Base-by-base conservation (phyloP, 2,329 filamentous ascomycete genomes). In the Aspergillus sp. region DNA sequence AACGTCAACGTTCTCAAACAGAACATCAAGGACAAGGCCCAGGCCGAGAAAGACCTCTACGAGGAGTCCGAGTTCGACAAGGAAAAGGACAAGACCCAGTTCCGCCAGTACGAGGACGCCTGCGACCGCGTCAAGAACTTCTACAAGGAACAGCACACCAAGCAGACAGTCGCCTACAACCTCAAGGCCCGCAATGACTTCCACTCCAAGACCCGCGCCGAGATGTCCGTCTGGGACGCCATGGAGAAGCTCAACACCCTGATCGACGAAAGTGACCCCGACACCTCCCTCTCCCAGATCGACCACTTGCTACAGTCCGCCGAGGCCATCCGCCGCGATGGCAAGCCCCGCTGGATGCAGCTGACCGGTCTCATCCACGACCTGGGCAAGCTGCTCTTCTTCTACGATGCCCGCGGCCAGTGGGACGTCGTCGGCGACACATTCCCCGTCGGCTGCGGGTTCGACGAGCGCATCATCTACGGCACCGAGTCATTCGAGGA, bases 171-270 rank as follows among this genome's bases (percentile, higher is more conserved):
- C 0, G 48, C 90, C 9, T 96, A 93, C 83, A 96, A 96, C 80
- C 82, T 96, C 44, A 86, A 87, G 62, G 90, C 90, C 14, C 90
- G 92, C 55, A 86, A 89, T 66, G 79, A 83, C 55, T 90, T 91
- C 78, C 79, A 87, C 74, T 82, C 81, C 63, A 84, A 87, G 60
- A 84, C 84, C 2, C 85, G 89, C 54, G 86, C 88, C 15, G 83
- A 89, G 74, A 91, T 96, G 90, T 89, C 87, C 61, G 83, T 96
- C 73, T 96, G 91, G 92, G 82, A 96, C 73, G 92, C 92, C 19
- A 95, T 96, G 78, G 90, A 96, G 83, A 93, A 91, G 77, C 87
- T 96, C 70, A 91, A 96, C 82, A 91, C 89, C 0, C 84, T 96
- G 52, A 90, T 96, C 73, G 92, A 96, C 77, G 90, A 96, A 76